Base-by-base conservation (phyloP, 2,329 filamentous ascomycete species). In the Neonectria punicea region DNA sequence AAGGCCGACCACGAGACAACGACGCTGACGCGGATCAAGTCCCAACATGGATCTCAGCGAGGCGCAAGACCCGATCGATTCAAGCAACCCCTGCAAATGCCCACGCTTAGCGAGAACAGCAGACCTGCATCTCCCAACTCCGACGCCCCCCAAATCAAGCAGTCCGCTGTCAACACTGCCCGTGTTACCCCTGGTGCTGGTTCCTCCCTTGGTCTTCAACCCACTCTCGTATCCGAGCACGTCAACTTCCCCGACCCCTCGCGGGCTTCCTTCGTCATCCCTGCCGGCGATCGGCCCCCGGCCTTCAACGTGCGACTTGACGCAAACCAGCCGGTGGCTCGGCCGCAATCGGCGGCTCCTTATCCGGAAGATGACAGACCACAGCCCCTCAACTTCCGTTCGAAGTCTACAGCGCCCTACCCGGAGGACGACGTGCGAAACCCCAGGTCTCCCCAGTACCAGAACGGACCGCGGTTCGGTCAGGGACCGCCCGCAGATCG, bases 1-100 rank as follows among this genome's bases (percentile, higher is more conserved):
- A 94, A 94, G 81, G 88, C 91, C 71, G 96, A 98, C 74, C 96
- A 99, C 77, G 95, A 98, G 79, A 93, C 94, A 60, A 91, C 97
- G 46, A 94, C 96, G 0, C 89, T 99, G 69, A 91, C 89, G 55
- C 89, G 92, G 58, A 98, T 99, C 83, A 97, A 92, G 79, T 93
- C 89, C 4, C 89, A 91, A 69, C 89, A 93, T 73, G 91, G 90
- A 16, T 92, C 91, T 16, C 88, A 90, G 74, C 82, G 87, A 54
- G 89, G 89, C 34, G 83, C 84, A 72, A 82, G 88, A 58, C 89
- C 88, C 0, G 87, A 89, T 39, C 82, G 88, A 46, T 88, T 90
- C 76, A 84, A 85, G 70, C 83, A 85, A 63, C 71, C 77, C 63
- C 80, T 81, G 59, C 78, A 79, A 28, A 83, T 89, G 80, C 84